These are phyloP conservation scores for Panicum miliaceum DNA, from an alignment of 176 grass and related monocot species.

Conservation along the genomic window DNA sequence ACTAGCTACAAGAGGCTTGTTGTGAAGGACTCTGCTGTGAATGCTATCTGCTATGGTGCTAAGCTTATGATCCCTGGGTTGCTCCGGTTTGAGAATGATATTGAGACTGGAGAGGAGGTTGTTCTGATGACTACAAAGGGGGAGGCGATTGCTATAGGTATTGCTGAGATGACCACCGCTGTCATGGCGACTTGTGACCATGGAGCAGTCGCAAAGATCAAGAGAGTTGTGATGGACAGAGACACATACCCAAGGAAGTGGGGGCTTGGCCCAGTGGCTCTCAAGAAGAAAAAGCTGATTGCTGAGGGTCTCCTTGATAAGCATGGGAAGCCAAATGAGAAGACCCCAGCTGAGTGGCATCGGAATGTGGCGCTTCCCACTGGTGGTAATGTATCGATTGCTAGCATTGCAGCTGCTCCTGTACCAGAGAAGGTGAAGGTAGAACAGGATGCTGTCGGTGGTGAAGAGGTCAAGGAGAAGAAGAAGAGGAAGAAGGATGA, in stretches of 20 bases:
- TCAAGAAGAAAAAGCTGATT: conserved; percentile 89
- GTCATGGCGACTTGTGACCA: conserved; percentile 97
- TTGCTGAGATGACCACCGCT: conserved; percentile 91
- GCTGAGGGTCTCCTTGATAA: conserved; percentile 75
- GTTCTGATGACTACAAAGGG: conserved; percentile 95
- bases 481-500: conserved; percentile 68
- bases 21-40: conserved; percentile 91
- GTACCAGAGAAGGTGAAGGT: conserved; percentile 56
- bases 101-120: conserved; percentile 88
- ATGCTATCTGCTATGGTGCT: conserved; percentile 96
- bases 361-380: conserved; percentile 75
- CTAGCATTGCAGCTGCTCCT: conserved; percentile 76
- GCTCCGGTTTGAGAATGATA: conserved; percentile 92
- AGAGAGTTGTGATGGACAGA: conserved; percentile 97
- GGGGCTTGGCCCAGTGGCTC: conserved; percentile 80
- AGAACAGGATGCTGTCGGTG: conserved; percentile 18
- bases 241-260: conserved; percentile 95
- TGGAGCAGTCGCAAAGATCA: conserved; percentile 74
- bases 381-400: conserved; percentile 77
- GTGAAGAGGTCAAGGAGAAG: conserved; percentile 60
- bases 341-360: conserved; percentile 78
- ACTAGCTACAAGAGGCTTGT: conserved; percentile 98
- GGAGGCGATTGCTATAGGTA: conserved; percentile 85
- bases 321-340: conserved; percentile 92
- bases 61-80: conserved; percentile 97